A percentile compares a stretch with the other conserved stretches of the same genome.
Evolutionary conservation across 106 monocot species (phyloP).

Genomic region (Dendrobium officinale): DNA sequence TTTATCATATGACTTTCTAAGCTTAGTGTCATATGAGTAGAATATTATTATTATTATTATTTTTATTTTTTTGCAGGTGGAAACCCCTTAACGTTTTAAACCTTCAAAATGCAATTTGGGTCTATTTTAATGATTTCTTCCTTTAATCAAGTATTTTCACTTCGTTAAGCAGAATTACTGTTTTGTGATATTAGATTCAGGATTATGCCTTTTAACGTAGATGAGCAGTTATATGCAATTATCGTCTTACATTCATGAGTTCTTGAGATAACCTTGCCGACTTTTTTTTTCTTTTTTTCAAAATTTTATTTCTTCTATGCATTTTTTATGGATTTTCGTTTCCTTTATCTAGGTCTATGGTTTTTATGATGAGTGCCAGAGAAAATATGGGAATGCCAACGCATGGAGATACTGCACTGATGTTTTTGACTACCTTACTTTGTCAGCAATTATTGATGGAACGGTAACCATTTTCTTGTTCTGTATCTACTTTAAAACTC

Average conservation of each 20-base stretch:
- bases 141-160: not conserved
- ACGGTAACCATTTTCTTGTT: slow-evolving; percentile 37
- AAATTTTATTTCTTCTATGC: not conserved
- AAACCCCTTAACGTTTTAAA: not conserved
- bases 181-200: slow-evolving; percentile 2
- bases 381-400: slow-evolving; percentile 98
- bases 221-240: not conserved
- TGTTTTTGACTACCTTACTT: slow-evolving; percentile 95
- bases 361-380: slow-evolving; percentile 97
- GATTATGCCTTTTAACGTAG: not conserved
- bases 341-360: slow-evolving; percentile 68
- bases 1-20: not conserved
- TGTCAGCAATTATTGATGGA: slow-evolving; percentile 98
- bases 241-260: not conserved
- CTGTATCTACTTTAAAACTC: not conserved
- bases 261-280: not conserved
- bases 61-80: no score
- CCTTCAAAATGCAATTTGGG: not conserved
- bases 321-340: not conserved
- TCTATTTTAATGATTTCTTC: not conserved
- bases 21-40: not conserved
- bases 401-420: slow-evolving; percentile 99
- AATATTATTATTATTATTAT: no score
- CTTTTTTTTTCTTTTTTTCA: not conserved
- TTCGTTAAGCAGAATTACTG: not conserved